A percentile compares a stretch with the other conserved stretches of the same genome.
Conservation (phyloP, 768 basidiomycete species). For the Chalciporus pseudorubinellus region DNA sequence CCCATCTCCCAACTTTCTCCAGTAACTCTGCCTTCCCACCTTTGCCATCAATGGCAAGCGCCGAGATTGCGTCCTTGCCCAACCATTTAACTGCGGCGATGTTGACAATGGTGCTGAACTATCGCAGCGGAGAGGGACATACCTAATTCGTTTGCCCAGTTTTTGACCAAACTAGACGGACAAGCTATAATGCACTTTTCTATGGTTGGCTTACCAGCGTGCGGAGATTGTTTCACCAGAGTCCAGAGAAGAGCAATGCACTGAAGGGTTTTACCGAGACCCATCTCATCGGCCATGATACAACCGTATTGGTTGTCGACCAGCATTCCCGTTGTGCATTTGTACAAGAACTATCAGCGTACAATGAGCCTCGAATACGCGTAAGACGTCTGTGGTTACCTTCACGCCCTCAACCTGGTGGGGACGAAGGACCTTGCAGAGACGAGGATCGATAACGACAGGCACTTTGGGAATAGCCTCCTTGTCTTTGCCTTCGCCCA, state of each 20-base stretch:
- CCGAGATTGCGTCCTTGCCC: slow-evolving; percentile 77
- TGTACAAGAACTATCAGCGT: slow-evolving; percentile 79
- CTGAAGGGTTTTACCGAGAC: slow-evolving; percentile 93
- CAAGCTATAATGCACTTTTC: slow-evolving; percentile 98
- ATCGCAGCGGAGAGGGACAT: slow-evolving; percentile 22
- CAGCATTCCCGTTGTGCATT: slow-evolving; percentile 90
- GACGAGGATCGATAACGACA: slow-evolving; percentile 91
- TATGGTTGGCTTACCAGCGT: slow-evolving; percentile 79
- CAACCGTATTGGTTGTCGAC: slow-evolving; percentile 90
- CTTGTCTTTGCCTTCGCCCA: slow-evolving; percentile 69
- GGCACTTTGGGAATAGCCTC: slow-evolving; percentile 75
- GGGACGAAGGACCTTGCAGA: slow-evolving; percentile 86
- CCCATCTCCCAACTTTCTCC: slow-evolving; percentile 83
- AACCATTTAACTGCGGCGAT: slow-evolving; percentile 83
- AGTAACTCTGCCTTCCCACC: slow-evolving; percentile 81
- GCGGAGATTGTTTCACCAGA: slow-evolving; percentile 90
- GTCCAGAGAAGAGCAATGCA: slow-evolving; percentile 97
- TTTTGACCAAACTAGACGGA: slow-evolving; percentile 93
- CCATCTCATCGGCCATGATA: slow-evolving; percentile 99
- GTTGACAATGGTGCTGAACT: background rate
- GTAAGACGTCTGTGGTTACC: slow-evolving; percentile 42
- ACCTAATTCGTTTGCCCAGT: slow-evolving; percentile 98
- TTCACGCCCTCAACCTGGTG: slow-evolving; percentile 99
- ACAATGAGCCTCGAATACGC: slow-evolving; percentile 2
- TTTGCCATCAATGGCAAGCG: slow-evolving; percentile 89